These are phyloP conservation scores for Tritrichomonas musculus DNA, from an alignment of 208 protist genomes.

Conservation along the genomic window DNA sequence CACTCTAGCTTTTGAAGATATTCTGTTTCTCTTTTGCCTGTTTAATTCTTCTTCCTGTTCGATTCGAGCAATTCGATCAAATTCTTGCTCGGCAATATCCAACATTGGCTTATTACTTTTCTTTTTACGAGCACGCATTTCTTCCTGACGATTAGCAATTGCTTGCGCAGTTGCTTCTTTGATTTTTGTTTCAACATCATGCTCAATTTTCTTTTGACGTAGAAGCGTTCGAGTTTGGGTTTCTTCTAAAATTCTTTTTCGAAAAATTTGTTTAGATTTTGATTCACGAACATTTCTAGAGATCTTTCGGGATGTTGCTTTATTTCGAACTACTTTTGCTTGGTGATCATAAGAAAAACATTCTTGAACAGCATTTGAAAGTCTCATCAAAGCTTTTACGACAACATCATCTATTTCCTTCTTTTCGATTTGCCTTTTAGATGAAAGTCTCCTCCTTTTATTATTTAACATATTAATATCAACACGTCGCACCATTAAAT, in stretches of 20 bases:
- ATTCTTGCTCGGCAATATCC: neutral
- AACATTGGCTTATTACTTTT: neutral
- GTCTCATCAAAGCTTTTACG: neutral
- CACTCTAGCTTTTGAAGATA: neutral
- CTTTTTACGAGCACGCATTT: neutral
- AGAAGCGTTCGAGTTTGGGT: neutral
- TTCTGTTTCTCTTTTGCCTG: neutral
- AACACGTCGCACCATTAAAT: neutral
- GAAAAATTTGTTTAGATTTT: neutral
- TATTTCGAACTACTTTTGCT: neutral
- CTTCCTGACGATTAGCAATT: neutral
- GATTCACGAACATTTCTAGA: neutral
- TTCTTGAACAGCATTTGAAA: neutral
- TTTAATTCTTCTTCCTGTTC: neutral
- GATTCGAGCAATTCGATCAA: neutral
- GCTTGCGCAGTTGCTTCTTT: neutral
- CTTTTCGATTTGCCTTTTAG: neutral
- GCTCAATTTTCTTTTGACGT: neutral
- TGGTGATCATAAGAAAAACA: slow-evolving; percentile 6
- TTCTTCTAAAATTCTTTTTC: slow-evolving; percentile 25
- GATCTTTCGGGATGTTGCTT: neutral
- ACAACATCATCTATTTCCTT: slow-evolving; percentile 29
- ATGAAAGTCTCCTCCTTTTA: neutral
- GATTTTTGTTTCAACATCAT: neutral
- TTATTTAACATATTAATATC: neutral